Evolutionary conservation across 106 monocot species (phyloP), one percentile per base, ranked within the genome.

Genomic region (Chionographis japonica): DNA sequence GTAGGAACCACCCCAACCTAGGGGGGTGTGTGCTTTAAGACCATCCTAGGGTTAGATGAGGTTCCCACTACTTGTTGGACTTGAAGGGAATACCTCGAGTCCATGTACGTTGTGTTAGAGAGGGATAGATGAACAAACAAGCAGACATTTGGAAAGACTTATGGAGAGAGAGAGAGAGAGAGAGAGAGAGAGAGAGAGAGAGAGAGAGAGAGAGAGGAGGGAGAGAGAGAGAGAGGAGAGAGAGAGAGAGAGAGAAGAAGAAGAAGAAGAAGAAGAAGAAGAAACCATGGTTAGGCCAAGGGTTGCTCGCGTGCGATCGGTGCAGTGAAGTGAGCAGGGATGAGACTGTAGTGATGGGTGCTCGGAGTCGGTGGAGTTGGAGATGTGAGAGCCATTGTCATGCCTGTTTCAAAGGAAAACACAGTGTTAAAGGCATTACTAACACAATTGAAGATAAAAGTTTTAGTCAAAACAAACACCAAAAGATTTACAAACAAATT

Each of bases 281-380:
- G 27, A 59, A 37, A 74, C 76, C 89, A 79, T 85, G 82, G 85
- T 89, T 79, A 89, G 63, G 81, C 79, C 84, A 82, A 76, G 68
- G 79, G 74, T 64, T 89, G 84, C 67, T 85, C 76, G 4, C 57
- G 60, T 37, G 73, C 46, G 19, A 66, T 49, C 11, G 89, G 8
- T 15, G 73, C 67, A 42, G 80, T 41, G 75, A 80, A 78, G 42
- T 79, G 81, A 52, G 81, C 4, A 51, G 84, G 72, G 49, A 85
- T 76, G 78, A 79, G 66, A 35, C 77, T 79, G 79, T 81, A 79
- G 46, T 84, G 84, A 15, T 67, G 76, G 4, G 77, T 38, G 56
- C 80, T 37, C 49, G 78, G 74, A 74, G 65, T 77, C 69, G 79
- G 63, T 51, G 68, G 76, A 67, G 78, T 63, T 64, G 84, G 81